Evolutionary conservation across 1,284 basidiomycete species (phyloP).

Genomic region (Trichosporon sp.): DNA sequence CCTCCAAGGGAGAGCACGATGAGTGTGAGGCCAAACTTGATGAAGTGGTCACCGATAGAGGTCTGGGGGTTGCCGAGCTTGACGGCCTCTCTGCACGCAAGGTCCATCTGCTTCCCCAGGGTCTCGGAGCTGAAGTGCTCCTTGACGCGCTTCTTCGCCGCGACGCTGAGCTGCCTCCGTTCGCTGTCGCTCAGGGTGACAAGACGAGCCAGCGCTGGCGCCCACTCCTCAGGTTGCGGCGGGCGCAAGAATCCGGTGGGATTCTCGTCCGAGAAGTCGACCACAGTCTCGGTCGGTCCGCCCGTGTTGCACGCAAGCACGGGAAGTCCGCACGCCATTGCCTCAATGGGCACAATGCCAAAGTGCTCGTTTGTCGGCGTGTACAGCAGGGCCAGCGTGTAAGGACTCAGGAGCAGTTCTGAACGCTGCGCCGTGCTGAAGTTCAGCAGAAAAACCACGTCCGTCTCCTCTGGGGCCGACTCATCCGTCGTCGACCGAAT

Average conservation of each 20-base stretch:
- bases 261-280: constrained; percentile 52
- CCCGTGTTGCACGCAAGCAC: constrained; percentile 84
- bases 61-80: constrained; percentile 35
- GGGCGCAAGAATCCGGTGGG: constrained; percentile 63
- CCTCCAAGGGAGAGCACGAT: constrained; percentile 7
- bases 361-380: constrained; percentile 96
- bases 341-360: constrained; percentile 93
- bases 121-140: constrained; percentile 58
- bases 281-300: constrained; percentile 83
- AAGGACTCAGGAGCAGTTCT: constrained; percentile 60
- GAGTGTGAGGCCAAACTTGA: constrained; percentile 13
- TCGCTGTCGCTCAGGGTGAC: constrained; percentile 53
- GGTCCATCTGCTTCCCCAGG: constrained; percentile 63
- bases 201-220: constrained; percentile 60
- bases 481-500: constrained; percentile 47
- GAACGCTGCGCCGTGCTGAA: constrained; percentile 74
- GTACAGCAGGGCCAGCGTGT: constrained; percentile 73
- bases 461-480: constrained; percentile 49
- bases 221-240: constrained; percentile 63
- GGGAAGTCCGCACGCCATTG: constrained; percentile 84
- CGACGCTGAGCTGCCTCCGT: constrained; percentile 52
- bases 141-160: constrained; percentile 59
- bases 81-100: constrained; percentile 54
- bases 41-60: constrained; percentile 35
- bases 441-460: constrained; percentile 79